Conservation (phyloP, 2,329 filamentous ascomycete genomes). For the Ramularia endophylla region DNA sequence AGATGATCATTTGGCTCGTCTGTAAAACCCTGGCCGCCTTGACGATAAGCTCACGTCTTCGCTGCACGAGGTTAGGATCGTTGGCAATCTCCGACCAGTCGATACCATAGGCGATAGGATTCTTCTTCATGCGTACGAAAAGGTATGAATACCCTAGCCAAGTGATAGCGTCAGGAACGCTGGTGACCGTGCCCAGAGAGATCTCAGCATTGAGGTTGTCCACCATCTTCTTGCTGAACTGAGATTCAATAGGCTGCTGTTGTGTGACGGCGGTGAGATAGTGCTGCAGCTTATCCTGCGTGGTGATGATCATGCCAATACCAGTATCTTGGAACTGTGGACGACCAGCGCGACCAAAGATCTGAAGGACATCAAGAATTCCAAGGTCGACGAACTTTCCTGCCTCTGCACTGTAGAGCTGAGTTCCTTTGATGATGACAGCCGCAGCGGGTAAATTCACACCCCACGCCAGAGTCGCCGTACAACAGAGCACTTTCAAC, state of each 20-base stretch:
- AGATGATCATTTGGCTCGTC: constrained; percentile 97
- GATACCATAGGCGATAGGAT: constrained; percentile 87
- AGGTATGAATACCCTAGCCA: constrained; percentile 98
- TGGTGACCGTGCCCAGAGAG: constrained; percentile 87
- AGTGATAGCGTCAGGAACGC: constrained; percentile 84
- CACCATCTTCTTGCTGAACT: constrained; percentile 86
- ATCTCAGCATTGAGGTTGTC: constrained; percentile 98
- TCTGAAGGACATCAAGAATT: constrained; percentile 94
- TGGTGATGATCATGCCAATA: constrained; percentile 97
- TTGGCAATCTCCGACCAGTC: constrained; percentile 87
- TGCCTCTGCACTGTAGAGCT: constrained; percentile 92
- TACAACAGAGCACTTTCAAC: constrained; percentile 97
- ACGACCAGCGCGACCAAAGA: constrained; percentile 95
- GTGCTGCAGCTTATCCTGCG: constrained; percentile 84
- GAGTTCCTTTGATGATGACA: constrained; percentile 96
- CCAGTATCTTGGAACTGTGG: constrained; percentile 97
- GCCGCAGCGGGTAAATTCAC: constrained; percentile 96
- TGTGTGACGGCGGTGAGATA: constrained; percentile 91
- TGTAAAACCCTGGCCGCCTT: constrained; percentile 83
- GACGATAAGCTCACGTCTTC: constrained; percentile 78
- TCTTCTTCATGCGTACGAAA: constrained; percentile 92
- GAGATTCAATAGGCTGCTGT: constrained; percentile 96
- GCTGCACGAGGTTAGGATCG: constrained; percentile 79
- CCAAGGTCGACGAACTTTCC: constrained; percentile 96
- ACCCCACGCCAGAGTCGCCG: constrained; percentile 95